These are phyloP conservation scores for Geosmithia morbida DNA, from an alignment of 2,329 filamentous ascomycete species.

Conservation along the genomic window DNA sequence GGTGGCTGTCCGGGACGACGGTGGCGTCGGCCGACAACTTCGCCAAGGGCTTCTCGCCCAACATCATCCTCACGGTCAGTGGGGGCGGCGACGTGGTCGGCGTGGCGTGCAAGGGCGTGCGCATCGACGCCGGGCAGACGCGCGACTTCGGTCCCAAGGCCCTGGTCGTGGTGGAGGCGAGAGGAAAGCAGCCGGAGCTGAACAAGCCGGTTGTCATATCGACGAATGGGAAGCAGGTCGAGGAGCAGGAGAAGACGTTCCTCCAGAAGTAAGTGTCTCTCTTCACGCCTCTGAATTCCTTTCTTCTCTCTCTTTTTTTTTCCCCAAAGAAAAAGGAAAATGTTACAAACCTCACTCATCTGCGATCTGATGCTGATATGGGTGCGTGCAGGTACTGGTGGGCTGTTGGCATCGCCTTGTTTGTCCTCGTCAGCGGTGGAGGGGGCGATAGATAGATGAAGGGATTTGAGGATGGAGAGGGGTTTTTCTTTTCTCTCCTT, in stretches of 20 bases:
- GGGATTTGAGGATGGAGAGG: not conserved
- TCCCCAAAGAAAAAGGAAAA: not conserved
- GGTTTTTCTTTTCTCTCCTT: too few species aligned
- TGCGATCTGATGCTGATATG: constrained; percentile 15
- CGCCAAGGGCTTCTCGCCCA: constrained; percentile 44
- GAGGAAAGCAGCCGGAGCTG: constrained; percentile 41
- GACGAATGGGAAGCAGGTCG: constrained; percentile 43
- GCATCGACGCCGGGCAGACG: constrained; percentile 49
- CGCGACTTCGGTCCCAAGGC: constrained; percentile 51
- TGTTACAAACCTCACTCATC: too few species aligned
- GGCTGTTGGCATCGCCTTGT: constrained; percentile 37
- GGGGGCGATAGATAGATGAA: constrained; percentile 31
- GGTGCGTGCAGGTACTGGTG: constrained; percentile 45
- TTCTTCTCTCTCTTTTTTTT: not conserved
- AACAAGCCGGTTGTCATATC: constrained; percentile 50
- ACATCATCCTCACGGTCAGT: constrained; percentile 38
- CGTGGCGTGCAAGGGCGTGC: constrained; percentile 37
- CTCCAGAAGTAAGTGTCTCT: constrained; percentile 44
- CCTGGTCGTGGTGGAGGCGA: constrained; percentile 28
- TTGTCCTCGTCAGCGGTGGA: constrained; percentile 38
- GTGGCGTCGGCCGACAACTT: constrained; percentile 43
- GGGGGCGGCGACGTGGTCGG: constrained; percentile 31
- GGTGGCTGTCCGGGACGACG: constrained; percentile 41
- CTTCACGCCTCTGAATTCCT: not conserved
- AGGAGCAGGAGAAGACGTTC: constrained; percentile 46